Percentiles rank a stretch among this genome's conserved stretches.
phyloP scores from a whole-genome alignment of 2,329 filamentous ascomycete genomes.

The Pezicula radicicola region DNA sequence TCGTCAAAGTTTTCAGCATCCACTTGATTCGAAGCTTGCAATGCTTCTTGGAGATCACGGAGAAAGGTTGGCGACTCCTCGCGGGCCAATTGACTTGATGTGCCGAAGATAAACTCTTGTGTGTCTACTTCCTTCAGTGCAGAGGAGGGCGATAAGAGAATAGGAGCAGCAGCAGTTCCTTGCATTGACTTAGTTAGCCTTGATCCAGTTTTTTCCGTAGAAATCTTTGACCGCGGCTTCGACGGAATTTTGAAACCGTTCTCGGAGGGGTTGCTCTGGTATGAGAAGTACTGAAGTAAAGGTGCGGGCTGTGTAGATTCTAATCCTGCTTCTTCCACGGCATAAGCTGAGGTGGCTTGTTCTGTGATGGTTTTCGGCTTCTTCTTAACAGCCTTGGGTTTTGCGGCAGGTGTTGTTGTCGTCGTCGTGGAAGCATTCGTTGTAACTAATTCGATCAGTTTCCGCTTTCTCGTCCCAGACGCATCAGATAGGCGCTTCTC shows the following conservation, averaged over 20 bases:
- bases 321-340: constrained; percentile 31
- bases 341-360: constrained; percentile 70
- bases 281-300: constrained; percentile 42
- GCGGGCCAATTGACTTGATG: constrained; percentile 75
- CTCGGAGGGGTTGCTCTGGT: constrained; percentile 4
- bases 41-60: constrained; percentile 58
- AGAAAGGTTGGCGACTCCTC: constrained; percentile 69
- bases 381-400: constrained; percentile 58
- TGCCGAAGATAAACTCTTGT: constrained; percentile 82
- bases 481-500: constrained; percentile 7
- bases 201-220: constrained; percentile 18
- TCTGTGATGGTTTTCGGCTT: constrained; percentile 77
- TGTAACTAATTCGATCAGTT: constrained; percentile 45
- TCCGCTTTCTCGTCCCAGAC: constrained; percentile 47
- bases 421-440: constrained; percentile 14
- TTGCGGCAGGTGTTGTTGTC: constrained; percentile 34
- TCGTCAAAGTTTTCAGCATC: constrained; percentile 24
- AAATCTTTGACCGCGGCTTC: constrained; percentile 20
- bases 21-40: constrained; percentile 53
- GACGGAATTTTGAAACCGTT: constrained; percentile 19
- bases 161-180: constrained; percentile 34
- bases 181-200: constrained; percentile 33
- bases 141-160: constrained; percentile 65
- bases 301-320: constrained; percentile 31
- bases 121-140: constrained; percentile 62